Conservation (phyloP, 23 red algal genomes). For the Cyanidium caldarium region DNA sequence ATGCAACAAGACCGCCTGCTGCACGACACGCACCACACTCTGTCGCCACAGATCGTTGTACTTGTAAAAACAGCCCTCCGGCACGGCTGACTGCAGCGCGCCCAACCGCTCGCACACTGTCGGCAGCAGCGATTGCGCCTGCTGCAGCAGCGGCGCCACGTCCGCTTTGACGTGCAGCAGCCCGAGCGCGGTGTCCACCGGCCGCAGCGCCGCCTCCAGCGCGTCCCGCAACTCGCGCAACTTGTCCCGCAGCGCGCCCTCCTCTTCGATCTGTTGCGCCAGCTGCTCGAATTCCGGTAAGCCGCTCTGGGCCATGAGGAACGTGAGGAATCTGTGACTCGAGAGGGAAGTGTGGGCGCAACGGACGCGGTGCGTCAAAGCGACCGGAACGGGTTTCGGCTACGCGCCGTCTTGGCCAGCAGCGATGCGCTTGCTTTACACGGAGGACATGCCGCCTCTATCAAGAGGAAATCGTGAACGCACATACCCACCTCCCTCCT, state of each 20-base stretch:
- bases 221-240: background rate
- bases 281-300: too few species aligned
- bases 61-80: conserved; percentile 8
- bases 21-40: background rate
- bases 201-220: conserved; percentile 11
- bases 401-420: too few species aligned
- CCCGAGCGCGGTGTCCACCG: background rate
- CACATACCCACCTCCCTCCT: too few species aligned
- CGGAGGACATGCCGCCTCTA: too few species aligned
- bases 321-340: too few species aligned
- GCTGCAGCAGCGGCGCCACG: background rate
- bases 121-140: background rate
- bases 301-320: too few species aligned
- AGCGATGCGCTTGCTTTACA: too few species aligned
- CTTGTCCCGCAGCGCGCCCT: background rate
- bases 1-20: background rate
- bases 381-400: too few species aligned
- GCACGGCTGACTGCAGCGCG: background rate
- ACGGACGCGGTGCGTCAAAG: too few species aligned
- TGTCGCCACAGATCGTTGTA: conserved; percentile 22
- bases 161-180: background rate
- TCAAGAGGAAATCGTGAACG: too few species aligned
- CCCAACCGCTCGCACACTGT: background rate
- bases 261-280: conserved; percentile 4
- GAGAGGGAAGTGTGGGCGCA: too few species aligned